Percentiles rank a stretch among this genome's conserved stretches.
phyloP scores from a whole-genome alignment of 2,329 filamentous ascomycete species.

The Ophiocordyceps camponoti-floridani region DNA sequence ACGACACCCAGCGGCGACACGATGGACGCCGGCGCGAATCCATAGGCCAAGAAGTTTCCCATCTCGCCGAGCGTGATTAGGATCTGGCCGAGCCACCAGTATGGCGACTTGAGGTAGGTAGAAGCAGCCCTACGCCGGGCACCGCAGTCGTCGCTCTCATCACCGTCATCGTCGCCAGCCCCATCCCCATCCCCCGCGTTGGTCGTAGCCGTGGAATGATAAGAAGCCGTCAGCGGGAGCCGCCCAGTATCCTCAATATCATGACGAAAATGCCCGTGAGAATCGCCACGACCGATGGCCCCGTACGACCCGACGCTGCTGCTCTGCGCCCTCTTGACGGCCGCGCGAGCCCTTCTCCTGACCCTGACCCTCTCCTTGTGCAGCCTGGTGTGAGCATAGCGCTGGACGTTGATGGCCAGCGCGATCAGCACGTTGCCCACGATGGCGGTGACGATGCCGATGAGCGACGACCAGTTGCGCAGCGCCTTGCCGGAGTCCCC shows the following conservation, averaged over 20 bases:
- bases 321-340: conserved; percentile 26
- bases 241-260: background rate
- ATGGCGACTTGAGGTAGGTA: conserved; percentile 75
- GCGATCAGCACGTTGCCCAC: conserved; percentile 87
- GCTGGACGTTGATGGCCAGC: conserved; percentile 86
- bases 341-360: conserved; percentile 33
- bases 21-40: conserved; percentile 92
- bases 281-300: background rate
- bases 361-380: conserved; percentile 48
- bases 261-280: background rate
- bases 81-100: conserved; percentile 91
- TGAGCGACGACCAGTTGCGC: conserved; percentile 75
- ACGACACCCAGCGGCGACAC: conserved; percentile 96
- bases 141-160: conserved; percentile 8
- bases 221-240: background rate
- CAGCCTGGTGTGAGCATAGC: conserved; percentile 82
- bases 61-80: conserved; percentile 86
- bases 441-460: conserved; percentile 87
- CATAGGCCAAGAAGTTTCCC: conserved; percentile 93
- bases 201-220: conserved; percentile 23
- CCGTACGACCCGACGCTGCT: background rate
- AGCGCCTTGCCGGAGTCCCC: conserved; percentile 27
- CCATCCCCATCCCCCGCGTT: conserved; percentile 11
- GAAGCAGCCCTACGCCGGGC: conserved; percentile 26
- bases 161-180: conserved; percentile 3